Evolutionary conservation across 768 basidiomycete species (phyloP), one percentile per base, ranked within the genome.

Genomic region (Lactarius deliciosus): DNA sequence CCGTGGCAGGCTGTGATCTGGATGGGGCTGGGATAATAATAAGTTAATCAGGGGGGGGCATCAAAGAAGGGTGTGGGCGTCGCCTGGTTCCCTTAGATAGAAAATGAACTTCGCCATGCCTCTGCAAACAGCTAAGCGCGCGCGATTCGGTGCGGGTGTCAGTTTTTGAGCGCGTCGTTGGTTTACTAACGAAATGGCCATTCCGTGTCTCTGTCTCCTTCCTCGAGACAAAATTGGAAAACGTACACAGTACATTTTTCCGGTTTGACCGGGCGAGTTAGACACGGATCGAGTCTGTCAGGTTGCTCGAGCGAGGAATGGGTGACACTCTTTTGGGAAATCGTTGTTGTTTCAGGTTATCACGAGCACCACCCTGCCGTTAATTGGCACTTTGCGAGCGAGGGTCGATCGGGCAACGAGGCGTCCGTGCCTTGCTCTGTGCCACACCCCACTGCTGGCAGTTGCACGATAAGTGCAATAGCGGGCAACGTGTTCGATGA

Each of bases 41-140:
- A 34, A 32, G 32, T 32, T 32, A 32, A 41, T n/a, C 18, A 45
- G 18, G 36, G 18, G 18, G 36, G 32, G 22, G 5, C 36, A n/a
- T 38, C 50, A 64, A 41, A 53, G 18, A 30, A 50, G 57, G 36
- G 38, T 13, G 7, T 15, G 18, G 60, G 64, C 56, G 60, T 62
- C 18, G 38, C 28, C 43, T 50, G 55, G 57, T 32, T 62, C 28
- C 60, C n/a, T 20, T 43, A 28, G 22, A 57, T 45, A 43, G 38
- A 9, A 25, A 20, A 5, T 38, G 11, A 16, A 60, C 32, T 5
- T 60, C 41, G 40, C 32, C 64, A 53, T 61, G 7, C 15, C 5
- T 43, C 28, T 64, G 45, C 25, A 9, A 47, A n/a, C 3, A 4
- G 3, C 38, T 16, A 22, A 34, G 22, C 22, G 10, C 25, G 7